These are phyloP conservation scores for Talaromyces sp. DNA, from an alignment of 2,329 filamentous ascomycete species.

Conservation along the genomic window DNA sequence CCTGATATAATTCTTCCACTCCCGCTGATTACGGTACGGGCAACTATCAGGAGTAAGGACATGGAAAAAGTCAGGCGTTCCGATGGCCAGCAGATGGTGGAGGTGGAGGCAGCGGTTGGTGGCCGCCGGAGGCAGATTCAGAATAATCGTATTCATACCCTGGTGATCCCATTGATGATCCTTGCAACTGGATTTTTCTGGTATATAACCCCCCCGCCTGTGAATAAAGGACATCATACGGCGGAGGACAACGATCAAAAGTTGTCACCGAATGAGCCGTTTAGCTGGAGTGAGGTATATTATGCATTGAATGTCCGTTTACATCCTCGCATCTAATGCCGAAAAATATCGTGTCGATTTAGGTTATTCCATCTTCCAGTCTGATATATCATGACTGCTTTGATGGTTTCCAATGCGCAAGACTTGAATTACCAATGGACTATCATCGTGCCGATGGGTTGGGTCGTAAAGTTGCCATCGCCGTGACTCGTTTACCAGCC, in stretches of 20 bases:
- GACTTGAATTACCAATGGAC: slow-evolving; percentile 51
- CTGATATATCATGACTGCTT: slow-evolving; percentile 46
- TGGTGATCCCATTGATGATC: slow-evolving; percentile 6
- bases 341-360: not conserved
- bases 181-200: not conserved
- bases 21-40: not conserved
- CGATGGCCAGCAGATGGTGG: not conserved
- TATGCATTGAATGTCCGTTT: not conserved
- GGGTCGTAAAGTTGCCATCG: slow-evolving; percentile 41
- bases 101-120: not conserved
- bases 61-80: not conserved
- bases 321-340: not conserved
- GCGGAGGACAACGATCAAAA: not conserved
- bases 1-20: not conserved
- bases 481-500: slow-evolving; percentile 50
- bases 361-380: slow-evolving; percentile 31
- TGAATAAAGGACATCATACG: not conserved
- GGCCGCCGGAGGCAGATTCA: not conserved
- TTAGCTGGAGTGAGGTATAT: slow-evolving; percentile 16
- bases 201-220: not conserved
- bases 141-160: not conserved
- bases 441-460: slow-evolving; percentile 40
- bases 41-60: not conserved
- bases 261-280: not conserved
- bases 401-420: slow-evolving; percentile 50